Evolutionary conservation across 1,139 yeast genomes (phyloP).

Genomic region (Geotrichum fermentans): DNA sequence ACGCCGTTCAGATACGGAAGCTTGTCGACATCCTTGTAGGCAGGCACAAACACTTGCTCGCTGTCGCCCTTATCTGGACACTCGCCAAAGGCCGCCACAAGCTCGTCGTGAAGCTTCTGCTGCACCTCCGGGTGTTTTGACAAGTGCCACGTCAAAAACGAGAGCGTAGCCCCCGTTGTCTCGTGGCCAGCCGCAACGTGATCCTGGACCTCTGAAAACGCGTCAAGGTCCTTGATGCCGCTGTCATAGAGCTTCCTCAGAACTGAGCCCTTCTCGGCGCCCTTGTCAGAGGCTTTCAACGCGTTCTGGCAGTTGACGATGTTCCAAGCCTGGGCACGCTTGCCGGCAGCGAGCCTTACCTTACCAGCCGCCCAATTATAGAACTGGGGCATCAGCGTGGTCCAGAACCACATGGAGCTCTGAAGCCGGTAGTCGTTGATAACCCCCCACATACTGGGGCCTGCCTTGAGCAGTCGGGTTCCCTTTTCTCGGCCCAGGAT

Average conservation of each 20-base stretch:
- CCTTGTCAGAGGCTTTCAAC: constrained; percentile 10
- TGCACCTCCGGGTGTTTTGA: constrained; percentile 50
- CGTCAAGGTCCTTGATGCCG: constrained; percentile 33
- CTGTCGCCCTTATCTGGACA: constrained; percentile 5
- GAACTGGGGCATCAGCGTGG: constrained; percentile 54
- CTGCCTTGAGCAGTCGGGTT: constrained; percentile 42
- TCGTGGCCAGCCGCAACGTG: constrained; percentile 69
- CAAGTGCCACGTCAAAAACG: constrained; percentile 56
- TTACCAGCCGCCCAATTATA: constrained; percentile 50
- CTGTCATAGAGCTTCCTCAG: constrained; percentile 39
- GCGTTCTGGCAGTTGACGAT: constrained; percentile 40
- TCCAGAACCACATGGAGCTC: constrained; percentile 66
- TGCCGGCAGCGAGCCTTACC: constrained; percentile 41
- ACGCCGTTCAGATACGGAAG: constrained; percentile 56
- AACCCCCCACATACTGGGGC: constrained; percentile 30
- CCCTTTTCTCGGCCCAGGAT: constrained; percentile 49
- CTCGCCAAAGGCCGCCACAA: constrained; percentile 30
- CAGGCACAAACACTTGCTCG: constrained; percentile 20
- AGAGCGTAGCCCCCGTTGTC: constrained; percentile 64
- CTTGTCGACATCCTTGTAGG: constrained; percentile 43
- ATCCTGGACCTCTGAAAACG: constrained; percentile 48
- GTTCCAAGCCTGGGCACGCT: constrained; percentile 50
- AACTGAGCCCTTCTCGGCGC: constrained; percentile 30
- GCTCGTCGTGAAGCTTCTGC: constrained; percentile 43
- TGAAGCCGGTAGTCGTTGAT: constrained; percentile 46